phyloP scores from a whole-genome alignment of 2,329 filamentous ascomycete species.

The Microsporum canis region DNA sequence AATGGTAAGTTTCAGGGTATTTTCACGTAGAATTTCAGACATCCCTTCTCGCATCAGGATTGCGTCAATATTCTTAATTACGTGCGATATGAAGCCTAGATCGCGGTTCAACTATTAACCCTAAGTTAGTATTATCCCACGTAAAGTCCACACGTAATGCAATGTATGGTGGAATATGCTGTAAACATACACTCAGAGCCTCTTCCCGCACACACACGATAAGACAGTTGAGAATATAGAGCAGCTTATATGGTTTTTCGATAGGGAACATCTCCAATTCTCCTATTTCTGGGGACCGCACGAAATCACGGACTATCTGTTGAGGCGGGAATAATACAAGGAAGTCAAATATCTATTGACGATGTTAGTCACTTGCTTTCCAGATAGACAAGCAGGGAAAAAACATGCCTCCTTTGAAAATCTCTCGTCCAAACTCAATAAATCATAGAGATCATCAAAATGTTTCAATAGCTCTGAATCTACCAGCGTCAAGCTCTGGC shows the following conservation, averaged over 20 bases:
- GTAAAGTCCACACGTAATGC: background rate
- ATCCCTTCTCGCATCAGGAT: constrained; percentile 51
- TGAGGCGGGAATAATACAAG: constrained; percentile 59
- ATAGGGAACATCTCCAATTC: constrained; percentile 56
- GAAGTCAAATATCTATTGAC: constrained; percentile 54
- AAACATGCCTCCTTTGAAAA: constrained; percentile 52
- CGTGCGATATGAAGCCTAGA: constrained; percentile 31
- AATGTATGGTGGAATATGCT: background rate
- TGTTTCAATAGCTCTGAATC: constrained; percentile 71
- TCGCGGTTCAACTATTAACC: constrained; percentile 22
- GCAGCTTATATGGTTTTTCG: constrained; percentile 57
- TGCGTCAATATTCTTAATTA: constrained; percentile 45
- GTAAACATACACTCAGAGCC: constrained; percentile 25
- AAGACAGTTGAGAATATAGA: constrained; percentile 62
- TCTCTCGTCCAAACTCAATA: constrained; percentile 61
- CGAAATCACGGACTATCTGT: constrained; percentile 47
- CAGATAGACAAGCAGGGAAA: background rate
- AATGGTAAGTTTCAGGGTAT: constrained; percentile 40
- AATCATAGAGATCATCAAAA: constrained; percentile 72
- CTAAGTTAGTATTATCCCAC: constrained; percentile 12
- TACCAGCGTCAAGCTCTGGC: constrained; percentile 48
- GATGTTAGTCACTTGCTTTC: constrained; percentile 7
- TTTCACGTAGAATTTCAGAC: constrained; percentile 35
- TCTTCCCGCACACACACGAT: constrained; percentile 47
- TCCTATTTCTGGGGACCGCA: constrained; percentile 44